Evolutionary conservation across 352 stramenopile species (phyloP), one percentile per base, ranked within the genome.

Genomic region (Pythium rishiriense): DNA sequence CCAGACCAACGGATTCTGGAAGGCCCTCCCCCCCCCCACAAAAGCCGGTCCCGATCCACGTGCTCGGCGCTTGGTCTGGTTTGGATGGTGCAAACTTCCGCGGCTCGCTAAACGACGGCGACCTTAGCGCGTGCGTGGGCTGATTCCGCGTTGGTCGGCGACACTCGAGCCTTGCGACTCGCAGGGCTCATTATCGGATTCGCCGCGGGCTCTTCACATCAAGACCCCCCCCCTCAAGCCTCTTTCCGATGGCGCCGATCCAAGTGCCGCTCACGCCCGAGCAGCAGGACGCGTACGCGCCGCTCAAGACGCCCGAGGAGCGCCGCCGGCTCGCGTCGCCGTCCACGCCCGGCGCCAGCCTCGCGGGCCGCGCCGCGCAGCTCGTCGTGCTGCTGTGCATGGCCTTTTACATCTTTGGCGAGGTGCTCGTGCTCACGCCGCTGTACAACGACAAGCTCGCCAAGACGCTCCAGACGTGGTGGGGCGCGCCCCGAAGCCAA

Each of bases 371-470:
- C 39, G 25, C 22, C 28, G 28, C 29, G 25, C 54, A 53, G 14
- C 42, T 53, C 26, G 41, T 62, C 17, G 42, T 62, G 17, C n/a
- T 62, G 24, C 24, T 31, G 9, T 60, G 53, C 53, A 60, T 81
- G 17, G 29, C 58, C 33, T 51, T 68, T 8, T 82, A 78, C 68
- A 35, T 68, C 10, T 75, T 69, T 45, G 75, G 64, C 12, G 57
- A 79, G 22, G 42, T 75, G 24, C 60, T 74, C 29, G 66, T 69
- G 42, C 64, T 74, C 43, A 69, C 53, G 17, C 55, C 66, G 3
- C 47, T 55, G 1, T 78, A 76, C 53, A 69, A 15, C 1, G 25
- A 60, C 50, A 61, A 60, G 50, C 28, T 56, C 10, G 46, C 66
- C 4, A 43, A 45, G 17, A 61, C 37, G 10, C 49, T 64, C 41